Conservation (phyloP, 1,139 yeast species). For the Lodderomyces jiufengensis region DNA sequence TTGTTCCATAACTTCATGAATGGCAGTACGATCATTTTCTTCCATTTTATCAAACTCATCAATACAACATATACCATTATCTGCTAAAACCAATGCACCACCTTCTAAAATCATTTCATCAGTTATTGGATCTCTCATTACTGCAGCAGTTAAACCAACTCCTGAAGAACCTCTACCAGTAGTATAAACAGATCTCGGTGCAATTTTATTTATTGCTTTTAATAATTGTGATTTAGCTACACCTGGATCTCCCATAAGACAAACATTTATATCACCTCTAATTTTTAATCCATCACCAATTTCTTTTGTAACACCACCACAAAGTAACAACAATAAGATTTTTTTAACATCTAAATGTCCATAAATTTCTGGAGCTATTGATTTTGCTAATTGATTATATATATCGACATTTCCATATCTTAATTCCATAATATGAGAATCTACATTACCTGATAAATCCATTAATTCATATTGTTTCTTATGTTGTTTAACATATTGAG, state of each 20-base stretch:
- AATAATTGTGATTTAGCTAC: constrained; percentile 97
- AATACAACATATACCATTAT: constrained; percentile 96
- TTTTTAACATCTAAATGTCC: constrained; percentile 95
- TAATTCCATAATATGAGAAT: constrained; percentile 52
- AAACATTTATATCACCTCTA: constrained; percentile 94
- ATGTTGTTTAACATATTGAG: constrained; percentile 81
- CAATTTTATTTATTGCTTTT: constrained; percentile 86
- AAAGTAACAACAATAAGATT: constrained; percentile 74
- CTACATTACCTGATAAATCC: constrained; percentile 55
- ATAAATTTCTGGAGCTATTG: constrained; percentile 96
- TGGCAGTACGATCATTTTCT: constrained; percentile 93
- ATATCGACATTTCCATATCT: constrained; percentile 53
- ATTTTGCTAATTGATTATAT: constrained; percentile 75
- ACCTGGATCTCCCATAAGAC: constrained; percentile 99
- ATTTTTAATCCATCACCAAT: constrained; percentile 96
- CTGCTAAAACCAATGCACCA: constrained; percentile 96
- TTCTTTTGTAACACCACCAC: constrained; percentile 94
- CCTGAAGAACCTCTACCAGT: constrained; percentile 99
- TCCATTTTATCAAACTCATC: constrained; percentile 99
- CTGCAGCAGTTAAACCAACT: constrained; percentile 98
- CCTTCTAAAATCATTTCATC: constrained; percentile 99
- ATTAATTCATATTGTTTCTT: constrained; percentile 79
- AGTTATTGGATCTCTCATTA: constrained; percentile 97
- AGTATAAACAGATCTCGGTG: constrained; percentile 96
- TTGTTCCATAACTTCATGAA: constrained; percentile 99